phyloP scores from a whole-genome alignment of 2,329 filamentous ascomycete species.

The Trichoderma sp. region DNA sequence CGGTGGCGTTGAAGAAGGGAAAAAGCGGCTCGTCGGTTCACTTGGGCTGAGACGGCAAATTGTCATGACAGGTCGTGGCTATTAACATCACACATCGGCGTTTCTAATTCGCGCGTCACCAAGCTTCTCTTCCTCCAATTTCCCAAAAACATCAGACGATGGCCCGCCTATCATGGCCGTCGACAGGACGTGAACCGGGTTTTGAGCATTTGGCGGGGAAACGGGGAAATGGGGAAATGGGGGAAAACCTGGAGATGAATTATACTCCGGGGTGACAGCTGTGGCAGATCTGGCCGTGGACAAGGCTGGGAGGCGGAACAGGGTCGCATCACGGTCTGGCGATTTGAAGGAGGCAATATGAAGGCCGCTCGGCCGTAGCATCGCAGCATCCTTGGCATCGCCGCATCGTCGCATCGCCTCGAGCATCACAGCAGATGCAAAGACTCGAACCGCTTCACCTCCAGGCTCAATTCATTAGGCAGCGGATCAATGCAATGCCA shows the following conservation, averaged over 20 bases:
- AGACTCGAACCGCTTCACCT: constrained; percentile 5
- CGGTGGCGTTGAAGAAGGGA: constrained; percentile 18
- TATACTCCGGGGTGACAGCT: constrained; percentile 26
- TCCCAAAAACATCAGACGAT: constrained; percentile 11
- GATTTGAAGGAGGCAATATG: neutral
- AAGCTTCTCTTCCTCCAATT: neutral
- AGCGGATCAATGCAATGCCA: constrained; percentile 9
- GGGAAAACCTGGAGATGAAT: constrained; percentile 24
- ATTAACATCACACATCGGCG: constrained; percentile 13
- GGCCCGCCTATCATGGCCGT: neutral
- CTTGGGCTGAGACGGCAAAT: constrained; percentile 20
- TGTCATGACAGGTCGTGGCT: constrained; percentile 11
- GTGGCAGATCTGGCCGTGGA: constrained; percentile 18
- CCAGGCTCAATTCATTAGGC: constrained; percentile 22
- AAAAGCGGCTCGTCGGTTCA: constrained; percentile 2
- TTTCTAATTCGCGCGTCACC: constrained; percentile 20
- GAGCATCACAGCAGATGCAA: neutral
- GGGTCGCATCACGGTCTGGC: no score
- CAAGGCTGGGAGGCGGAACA: neutral
- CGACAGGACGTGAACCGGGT: constrained; percentile 5
- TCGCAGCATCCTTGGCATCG: neutral
- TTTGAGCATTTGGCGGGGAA: constrained; percentile 24
- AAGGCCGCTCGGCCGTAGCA: constrained; percentile 9
- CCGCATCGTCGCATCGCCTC: no score
- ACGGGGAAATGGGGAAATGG: constrained; percentile 26